Base-by-base conservation (phyloP, 352 stramenopile genomes). In the Hyaloperonospora arabidopsidis region DNA sequence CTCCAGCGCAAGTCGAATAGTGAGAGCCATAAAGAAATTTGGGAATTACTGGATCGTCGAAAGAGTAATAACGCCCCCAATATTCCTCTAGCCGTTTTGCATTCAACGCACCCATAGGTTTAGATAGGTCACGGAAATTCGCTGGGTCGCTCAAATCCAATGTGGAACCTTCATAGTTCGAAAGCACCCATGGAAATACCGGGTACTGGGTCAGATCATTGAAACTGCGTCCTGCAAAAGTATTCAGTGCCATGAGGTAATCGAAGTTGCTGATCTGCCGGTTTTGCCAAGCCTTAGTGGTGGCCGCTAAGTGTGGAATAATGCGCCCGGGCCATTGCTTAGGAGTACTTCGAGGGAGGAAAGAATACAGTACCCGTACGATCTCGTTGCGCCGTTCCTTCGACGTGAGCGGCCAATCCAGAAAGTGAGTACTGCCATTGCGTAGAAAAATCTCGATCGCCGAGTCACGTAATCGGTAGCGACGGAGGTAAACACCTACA, bases 41-140 rank as follows among this genome's bases (percentile, higher is more conserved):
- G 5, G 86, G 86, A 49, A 95, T 93, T 39, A 95, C 80, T 1
- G 83, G 83, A 38, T 95, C 84, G 25, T 95, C 84, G 53, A 95
- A 95, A 10, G 78, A 89, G 41, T 98, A 74, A 62, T 98, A 98
- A 53, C 95, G 74, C 32, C 98, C 93, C 82, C 96, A 90, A 54
- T 98, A 96, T 53, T 97, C 85, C 41, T 89, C 70, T 2, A 99
- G 71, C 18, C 96, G 83, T 25, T 87, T 72, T 0, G 84, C 71
- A 65, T 98, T 98, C 1, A 99, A 74, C 2, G 97, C 97, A 11
- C 97, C 97, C 22, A 99, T 89, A 5, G 97, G 97, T 54, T 99
- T 99, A 0, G 80, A 95, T 5, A 99, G 65, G 67, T 99, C 95
- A 21, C 97, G 89, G 61, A 97, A 99, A 32, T 91, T 93, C 22